A percentile compares a stretch with the other conserved stretches of the same genome.
Evolutionary conservation across 225 moss, liverwort and hornwort genomes (phyloP).

Genomic region (Sphagnum tenellum): DNA sequence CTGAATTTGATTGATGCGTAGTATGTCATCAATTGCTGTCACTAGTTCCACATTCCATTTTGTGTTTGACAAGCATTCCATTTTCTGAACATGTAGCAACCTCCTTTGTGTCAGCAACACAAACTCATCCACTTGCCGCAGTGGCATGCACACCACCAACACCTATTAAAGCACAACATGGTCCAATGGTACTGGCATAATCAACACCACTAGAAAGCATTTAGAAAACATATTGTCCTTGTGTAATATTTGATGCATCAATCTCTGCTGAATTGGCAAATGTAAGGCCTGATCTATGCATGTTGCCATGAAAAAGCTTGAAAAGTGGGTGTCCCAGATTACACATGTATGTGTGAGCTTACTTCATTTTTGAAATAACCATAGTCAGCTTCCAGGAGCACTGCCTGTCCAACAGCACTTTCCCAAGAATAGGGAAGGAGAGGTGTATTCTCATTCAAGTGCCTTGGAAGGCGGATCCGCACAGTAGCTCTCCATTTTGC

Average conservation of each 20-base stretch:
- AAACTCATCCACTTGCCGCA: conserved; percentile 53
- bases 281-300: too few species aligned
- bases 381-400: conserved; percentile 75
- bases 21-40: conserved; percentile 78
- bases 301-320: too few species aligned
- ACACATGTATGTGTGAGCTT: conserved; percentile 3
- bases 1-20: conserved; percentile 47
- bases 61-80: conserved; percentile 38
- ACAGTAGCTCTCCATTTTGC: conserved; percentile 71
- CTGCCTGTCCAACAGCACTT: conserved; percentile 85
- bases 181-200: too few species aligned
- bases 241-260: too few species aligned
- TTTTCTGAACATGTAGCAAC: conserved; percentile 53
- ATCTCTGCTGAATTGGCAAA: too few species aligned
- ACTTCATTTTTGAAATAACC: conserved; percentile 82
- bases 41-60: conserved; percentile 86
- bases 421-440: conserved; percentile 95
- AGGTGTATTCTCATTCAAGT: conserved; percentile 72
- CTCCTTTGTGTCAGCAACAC: conserved; percentile 73
- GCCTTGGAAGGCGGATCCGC: conserved; percentile 70
- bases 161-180: conserved; percentile 38
- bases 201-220: too few species aligned
- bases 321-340: not conserved
- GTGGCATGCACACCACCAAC: conserved; percentile 72
- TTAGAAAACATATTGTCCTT: too few species aligned